Conservation (phyloP, 805 yeast species). For the Scheffersomyces stipitis region DNA sequence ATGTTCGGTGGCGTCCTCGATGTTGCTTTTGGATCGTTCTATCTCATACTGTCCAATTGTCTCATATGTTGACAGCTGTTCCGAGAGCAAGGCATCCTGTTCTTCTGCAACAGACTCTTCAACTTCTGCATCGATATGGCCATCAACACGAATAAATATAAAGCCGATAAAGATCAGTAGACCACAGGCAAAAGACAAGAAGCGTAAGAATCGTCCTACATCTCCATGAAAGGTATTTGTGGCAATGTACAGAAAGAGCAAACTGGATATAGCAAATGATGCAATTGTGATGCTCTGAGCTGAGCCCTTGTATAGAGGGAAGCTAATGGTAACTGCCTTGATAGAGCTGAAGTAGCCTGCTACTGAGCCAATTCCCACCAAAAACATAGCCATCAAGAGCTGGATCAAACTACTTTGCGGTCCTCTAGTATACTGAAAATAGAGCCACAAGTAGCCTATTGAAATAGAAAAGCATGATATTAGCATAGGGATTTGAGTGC, state of each 20-base stretch:
- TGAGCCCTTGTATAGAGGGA: slow-evolving; percentile 32
- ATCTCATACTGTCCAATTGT: background rate
- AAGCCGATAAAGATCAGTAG: slow-evolving; percentile 27
- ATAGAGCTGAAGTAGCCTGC: slow-evolving; percentile 34
- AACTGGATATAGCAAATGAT: slow-evolving; percentile 35
- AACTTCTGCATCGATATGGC: slow-evolving; percentile 13
- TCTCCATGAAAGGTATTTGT: slow-evolving; percentile 20
- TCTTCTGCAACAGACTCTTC: background rate
- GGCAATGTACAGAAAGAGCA: slow-evolving; percentile 23
- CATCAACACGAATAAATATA: slow-evolving; percentile 30
- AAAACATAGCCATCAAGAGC: slow-evolving; percentile 27
- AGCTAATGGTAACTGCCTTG: slow-evolving; percentile 33
- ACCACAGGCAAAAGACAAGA: slow-evolving; percentile 23
- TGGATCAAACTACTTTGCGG: slow-evolving; percentile 9
- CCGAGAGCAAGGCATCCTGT: background rate
- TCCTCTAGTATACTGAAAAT: slow-evolving; percentile 20
- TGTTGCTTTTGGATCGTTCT: no score
- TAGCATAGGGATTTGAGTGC: slow-evolving; percentile 34
- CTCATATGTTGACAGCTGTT: background rate
- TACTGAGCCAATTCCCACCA: slow-evolving; percentile 32
- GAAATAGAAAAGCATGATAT: slow-evolving; percentile 22
- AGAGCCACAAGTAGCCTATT: slow-evolving; percentile 29
- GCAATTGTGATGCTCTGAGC: slow-evolving; percentile 39
- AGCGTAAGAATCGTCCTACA: slow-evolving; percentile 21
- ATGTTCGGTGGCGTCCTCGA: background rate